Base-by-base conservation (phyloP, 805 yeast genomes). In the Zygotorulaspora florentina region DNA sequence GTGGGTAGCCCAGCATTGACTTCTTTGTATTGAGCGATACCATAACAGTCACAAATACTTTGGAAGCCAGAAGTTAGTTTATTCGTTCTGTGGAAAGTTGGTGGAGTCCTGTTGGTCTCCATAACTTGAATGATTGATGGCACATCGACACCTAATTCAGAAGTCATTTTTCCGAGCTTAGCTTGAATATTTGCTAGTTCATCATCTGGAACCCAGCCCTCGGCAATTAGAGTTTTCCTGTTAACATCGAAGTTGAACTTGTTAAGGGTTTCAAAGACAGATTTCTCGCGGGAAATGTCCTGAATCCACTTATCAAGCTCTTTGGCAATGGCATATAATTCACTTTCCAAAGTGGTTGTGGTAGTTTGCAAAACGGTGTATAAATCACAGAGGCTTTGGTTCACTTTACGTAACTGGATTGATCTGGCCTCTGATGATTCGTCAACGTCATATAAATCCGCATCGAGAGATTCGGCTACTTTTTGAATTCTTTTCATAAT, bases 1-100 rank as follows among this genome's bases (percentile, higher is more conserved):
- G 89, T 80, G 13, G 90, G 83, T 50, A 83, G 72, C 45, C 87
- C 88, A 8, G 90, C 86, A 57, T 83, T 83, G 9, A 83, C 81
- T 63, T 83, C 90, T 57, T 79, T 80, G 58, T 83, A 83, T 17
- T 86, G 80, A 9, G 88, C 87, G 45, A 82, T 75, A 57, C 89
- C 89, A 56, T 83, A 84, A n/a, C 87, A 85, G 62, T 83, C 89
- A 56, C 80, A 77, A 53, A 84, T 83, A 53, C 73, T 71, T 64
- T 84, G 90, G 69, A 79, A 83, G 1, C 84, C 87, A 8, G 63
- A 70, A 3, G 89, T 83, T 55, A 84, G 79, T 61, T 82, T 83
- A 65, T 83, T 84, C 9, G 83, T 76, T 50, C 76, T 77, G 59
- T 83, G 87, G 68, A 68, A 83, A 2, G 89, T 83, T 38, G 86